These are phyloP conservation scores for Petunia hybrid DNA, from an alignment of 305 asterid species.

Conservation along the genomic window DNA sequence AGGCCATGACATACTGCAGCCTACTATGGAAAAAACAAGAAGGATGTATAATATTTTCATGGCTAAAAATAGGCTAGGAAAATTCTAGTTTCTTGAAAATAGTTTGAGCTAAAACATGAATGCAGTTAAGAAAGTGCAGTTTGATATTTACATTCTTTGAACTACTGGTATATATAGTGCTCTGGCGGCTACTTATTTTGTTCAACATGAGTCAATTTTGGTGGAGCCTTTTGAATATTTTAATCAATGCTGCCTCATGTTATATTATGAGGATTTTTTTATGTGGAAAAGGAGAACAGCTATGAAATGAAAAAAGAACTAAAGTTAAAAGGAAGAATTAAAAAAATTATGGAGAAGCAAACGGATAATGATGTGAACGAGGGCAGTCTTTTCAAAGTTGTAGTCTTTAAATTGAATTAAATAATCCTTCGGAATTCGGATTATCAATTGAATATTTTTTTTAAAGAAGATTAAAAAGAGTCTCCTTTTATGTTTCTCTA, in stretches of 20 bases:
- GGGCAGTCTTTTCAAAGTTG: background rate
- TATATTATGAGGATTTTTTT: background rate
- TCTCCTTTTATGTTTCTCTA: background rate
- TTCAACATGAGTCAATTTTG: background rate
- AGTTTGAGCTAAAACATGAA: constrained; percentile 8
- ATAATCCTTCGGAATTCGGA: background rate
- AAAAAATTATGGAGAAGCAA: background rate
- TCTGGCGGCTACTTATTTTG: constrained; percentile 13
- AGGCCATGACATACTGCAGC: constrained; percentile 10
- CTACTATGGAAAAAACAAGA: constrained; percentile 26
- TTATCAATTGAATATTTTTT: background rate
- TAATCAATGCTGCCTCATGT: constrained; percentile 10
- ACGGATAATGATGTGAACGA: background rate
- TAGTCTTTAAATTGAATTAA: background rate
- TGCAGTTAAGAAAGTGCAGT: background rate
- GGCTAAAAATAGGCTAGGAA: background rate
- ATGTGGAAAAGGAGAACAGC: background rate
- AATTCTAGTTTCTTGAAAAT: background rate
- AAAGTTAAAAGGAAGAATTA: background rate
- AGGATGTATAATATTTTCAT: constrained; percentile 24
- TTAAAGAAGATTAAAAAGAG: background rate
- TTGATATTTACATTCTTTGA: background rate
- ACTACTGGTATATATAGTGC: background rate
- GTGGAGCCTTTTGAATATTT: background rate
- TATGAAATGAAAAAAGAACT: background rate